Base-by-base conservation (phyloP, 768 basidiomycete genomes). In the Sistotremastrum niveocremeum region DNA sequence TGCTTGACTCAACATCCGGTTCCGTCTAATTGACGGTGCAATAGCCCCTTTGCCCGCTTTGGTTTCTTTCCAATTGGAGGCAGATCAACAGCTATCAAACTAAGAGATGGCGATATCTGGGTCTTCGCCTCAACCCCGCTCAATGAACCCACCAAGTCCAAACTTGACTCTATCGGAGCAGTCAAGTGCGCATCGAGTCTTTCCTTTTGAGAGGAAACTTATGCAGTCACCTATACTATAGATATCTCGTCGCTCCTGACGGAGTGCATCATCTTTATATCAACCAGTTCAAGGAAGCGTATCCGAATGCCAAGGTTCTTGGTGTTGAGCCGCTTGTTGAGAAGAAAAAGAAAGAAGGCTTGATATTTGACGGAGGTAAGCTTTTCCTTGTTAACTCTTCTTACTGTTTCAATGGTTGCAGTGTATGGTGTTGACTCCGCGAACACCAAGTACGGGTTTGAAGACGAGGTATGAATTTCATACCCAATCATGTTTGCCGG, bases 61-160 rank as follows among this genome's bases (percentile, higher is more conserved):
- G 75, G 77, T 6, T 6, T 86, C 30, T 53, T 87, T 10, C 84
- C 86, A 3, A 64, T 90, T 31, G 90, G 90, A 1, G 87, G 88
- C 12, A 68, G 90, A 39, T 80, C 85, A 5, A 93, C 88, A 0
- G 90, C 87, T 0, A 68, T 93, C 54, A 76, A 71, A 60, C 67
- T 91, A 28, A 62, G 62, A 36, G 70, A 73, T 42, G 78, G 81
- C 35, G 78, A 74, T 8, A 77, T 91, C 30, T 91, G 85, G 77
- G 68, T 90, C 8, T 66, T 88, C n/a, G 87, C 84, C 0, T 88
- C 85, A 1, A 81, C 81, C 6, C 81, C 84, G 1, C 63, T 86
- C 45, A 73, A 75, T 35, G 63, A 65, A 3, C 76, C 76, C 30
- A 88, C 85, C 3, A 80, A 79, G 56, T 48, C 61, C 3, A 78